These are phyloP conservation scores for Cystoisospora suis DNA, from an alignment of 169 alveolate species.

Conservation along the genomic window DNA sequence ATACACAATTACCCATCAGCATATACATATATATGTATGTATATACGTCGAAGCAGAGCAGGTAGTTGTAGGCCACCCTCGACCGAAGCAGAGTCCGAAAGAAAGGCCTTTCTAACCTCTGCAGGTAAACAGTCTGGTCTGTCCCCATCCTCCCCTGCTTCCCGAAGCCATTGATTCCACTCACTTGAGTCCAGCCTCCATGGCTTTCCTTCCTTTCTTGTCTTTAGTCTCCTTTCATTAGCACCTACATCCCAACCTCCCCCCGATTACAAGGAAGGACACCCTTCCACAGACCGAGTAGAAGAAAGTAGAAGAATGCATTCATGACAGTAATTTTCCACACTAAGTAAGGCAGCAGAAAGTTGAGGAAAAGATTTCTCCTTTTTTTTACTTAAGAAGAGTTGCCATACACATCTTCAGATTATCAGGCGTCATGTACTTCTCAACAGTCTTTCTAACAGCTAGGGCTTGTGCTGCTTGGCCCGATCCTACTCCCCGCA, in stretches of 20 bases:
- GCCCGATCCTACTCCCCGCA: background rate
- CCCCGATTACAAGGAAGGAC: background rate
- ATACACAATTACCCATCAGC: background rate
- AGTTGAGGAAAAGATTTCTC: background rate
- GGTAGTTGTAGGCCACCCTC: no score
- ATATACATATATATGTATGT: background rate
- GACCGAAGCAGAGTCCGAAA: no score
- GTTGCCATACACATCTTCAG: constrained; percentile 42
- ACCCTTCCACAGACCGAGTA: background rate
- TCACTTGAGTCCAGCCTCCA: no score
- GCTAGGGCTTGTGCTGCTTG: constrained; percentile 36
- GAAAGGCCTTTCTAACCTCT: no score
- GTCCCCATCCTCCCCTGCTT: no score
- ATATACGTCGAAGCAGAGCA: background rate
- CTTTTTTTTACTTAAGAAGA: constrained; percentile 4
- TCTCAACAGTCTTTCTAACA: constrained; percentile 46
- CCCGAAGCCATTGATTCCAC: no score
- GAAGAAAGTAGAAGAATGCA: background rate
- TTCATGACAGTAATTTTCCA: background rate
- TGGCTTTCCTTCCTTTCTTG: background rate
- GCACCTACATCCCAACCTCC: background rate
- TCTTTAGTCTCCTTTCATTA: background rate
- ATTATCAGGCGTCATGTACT: constrained; percentile 45
- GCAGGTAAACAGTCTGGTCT: no score
- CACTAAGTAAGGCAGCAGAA: background rate